Conservation (phyloP, 148 eudicot genomes). For the Pharnaceum exiguum region DNA sequence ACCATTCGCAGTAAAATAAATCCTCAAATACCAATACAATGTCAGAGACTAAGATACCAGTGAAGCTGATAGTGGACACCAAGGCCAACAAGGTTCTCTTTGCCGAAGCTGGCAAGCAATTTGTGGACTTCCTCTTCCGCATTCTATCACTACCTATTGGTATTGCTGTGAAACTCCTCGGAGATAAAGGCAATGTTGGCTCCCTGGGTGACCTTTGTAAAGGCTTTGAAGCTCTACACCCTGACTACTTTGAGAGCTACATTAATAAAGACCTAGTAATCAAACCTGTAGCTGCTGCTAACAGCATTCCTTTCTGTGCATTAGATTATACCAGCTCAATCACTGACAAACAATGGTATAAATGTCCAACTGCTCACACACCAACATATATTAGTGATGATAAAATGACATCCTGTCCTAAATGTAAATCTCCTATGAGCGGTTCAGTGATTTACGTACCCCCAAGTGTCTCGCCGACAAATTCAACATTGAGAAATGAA, state of each 20-base stretch:
- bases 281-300: not conserved
- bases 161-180: constrained; percentile 13
- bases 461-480: too few relatives aligned
- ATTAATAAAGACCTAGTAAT: not conserved
- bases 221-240: not conserved
- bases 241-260: not conserved
- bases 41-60: constrained; percentile 1
- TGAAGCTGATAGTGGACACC: constrained; percentile 23
- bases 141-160: constrained; percentile 19
- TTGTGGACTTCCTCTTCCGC: constrained; percentile 30
- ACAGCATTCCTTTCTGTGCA: too few relatives aligned
- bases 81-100: constrained; percentile 18
- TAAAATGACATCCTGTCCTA: too few relatives aligned
- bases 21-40: too few relatives aligned
- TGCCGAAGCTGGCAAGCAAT: constrained; percentile 29
- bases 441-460: too few relatives aligned
- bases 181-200: constrained; percentile 9
- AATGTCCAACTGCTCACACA: too few relatives aligned
- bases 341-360: too few relatives aligned
- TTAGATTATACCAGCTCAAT: too few relatives aligned
- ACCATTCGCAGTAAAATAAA: too few relatives aligned
- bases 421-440: too few relatives aligned
- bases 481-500: too few relatives aligned
- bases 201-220: constrained; percentile 6
- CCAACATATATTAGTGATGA: too few relatives aligned